Evolutionary conservation across 768 basidiomycete genomes (phyloP).

Genomic region (Pleurotus platypus): DNA sequence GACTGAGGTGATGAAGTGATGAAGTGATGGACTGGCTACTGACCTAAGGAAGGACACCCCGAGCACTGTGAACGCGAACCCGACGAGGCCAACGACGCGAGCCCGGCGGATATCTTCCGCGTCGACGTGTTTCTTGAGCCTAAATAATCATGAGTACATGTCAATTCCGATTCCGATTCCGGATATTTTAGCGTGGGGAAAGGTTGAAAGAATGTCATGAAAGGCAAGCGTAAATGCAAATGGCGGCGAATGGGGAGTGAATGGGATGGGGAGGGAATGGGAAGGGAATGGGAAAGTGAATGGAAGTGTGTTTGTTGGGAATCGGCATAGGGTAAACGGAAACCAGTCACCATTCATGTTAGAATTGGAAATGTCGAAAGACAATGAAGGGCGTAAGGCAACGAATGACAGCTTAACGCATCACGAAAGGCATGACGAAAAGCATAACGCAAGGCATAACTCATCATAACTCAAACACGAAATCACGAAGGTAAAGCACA

Average conservation of each 20-base stretch:
- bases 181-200: no score
- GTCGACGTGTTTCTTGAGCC: conserved; percentile 1
- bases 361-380: background rate
- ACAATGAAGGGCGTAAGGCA: background rate
- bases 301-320: background rate
- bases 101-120: background rate
- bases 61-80: background rate
- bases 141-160: background rate
- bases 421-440: no score
- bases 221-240: no score
- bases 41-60: background rate
- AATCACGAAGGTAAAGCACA: background rate
- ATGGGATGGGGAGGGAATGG: no score
- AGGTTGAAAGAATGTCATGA: no score
- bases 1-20: background rate
- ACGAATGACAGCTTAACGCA: background rate
- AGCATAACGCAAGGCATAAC: no score
- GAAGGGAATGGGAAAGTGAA: background rate
- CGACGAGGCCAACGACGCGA: background rate
- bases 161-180: no score
- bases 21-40: background rate
- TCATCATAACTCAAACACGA: no score
- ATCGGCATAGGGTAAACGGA: no score
- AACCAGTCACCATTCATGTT: no score
- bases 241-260: no score